Conservation (phyloP, 257 asterid species). For the Gentiana dahurica region DNA sequence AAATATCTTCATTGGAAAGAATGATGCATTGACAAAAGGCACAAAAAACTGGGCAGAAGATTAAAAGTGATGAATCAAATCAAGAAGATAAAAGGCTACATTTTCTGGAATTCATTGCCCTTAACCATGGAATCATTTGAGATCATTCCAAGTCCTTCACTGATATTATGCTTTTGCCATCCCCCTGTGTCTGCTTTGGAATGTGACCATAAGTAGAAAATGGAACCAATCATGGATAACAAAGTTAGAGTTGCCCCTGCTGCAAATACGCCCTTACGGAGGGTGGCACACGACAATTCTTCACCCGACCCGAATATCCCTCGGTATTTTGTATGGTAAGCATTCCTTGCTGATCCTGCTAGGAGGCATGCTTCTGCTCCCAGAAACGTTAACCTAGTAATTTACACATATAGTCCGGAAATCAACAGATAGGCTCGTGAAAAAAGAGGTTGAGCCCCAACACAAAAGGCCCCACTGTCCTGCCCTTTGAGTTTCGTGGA, state of each 20-base stretch:
- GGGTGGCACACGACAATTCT: slow-evolving; percentile 75
- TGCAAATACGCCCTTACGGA: slow-evolving; percentile 94
- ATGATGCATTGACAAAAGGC: too few relatives aligned
- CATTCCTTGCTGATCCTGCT: slow-evolving; percentile 90
- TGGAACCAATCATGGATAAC: slow-evolving; percentile 47
- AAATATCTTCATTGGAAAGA: too few relatives aligned
- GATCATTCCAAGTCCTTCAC: slow-evolving; percentile 76
- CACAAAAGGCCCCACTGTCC: too few relatives aligned
- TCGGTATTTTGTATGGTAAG: slow-evolving; percentile 87
- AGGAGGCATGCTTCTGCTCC: slow-evolving; percentile 95
- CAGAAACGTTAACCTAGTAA: slow-evolving; percentile 64
- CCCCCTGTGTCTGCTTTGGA: slow-evolving; percentile 84
- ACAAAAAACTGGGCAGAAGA: too few relatives aligned
- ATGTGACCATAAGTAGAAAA: slow-evolving; percentile 65
- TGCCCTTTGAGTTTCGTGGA: too few relatives aligned
- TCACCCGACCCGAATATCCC: slow-evolving; percentile 36
- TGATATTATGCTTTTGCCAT: slow-evolving; percentile 66
- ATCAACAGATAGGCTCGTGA: background rate
- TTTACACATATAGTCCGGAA: background rate
- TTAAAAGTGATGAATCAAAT: too few relatives aligned
- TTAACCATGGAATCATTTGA: slow-evolving; percentile 24
- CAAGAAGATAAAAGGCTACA: background rate
- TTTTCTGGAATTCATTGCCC: slow-evolving; percentile 25
- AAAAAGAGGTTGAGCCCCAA: too few relatives aligned
- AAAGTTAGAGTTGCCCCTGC: slow-evolving; percentile 78